phyloP scores from a whole-genome alignment of 352 stramenopile species.

The Halophytophthora polymorphica region DNA sequence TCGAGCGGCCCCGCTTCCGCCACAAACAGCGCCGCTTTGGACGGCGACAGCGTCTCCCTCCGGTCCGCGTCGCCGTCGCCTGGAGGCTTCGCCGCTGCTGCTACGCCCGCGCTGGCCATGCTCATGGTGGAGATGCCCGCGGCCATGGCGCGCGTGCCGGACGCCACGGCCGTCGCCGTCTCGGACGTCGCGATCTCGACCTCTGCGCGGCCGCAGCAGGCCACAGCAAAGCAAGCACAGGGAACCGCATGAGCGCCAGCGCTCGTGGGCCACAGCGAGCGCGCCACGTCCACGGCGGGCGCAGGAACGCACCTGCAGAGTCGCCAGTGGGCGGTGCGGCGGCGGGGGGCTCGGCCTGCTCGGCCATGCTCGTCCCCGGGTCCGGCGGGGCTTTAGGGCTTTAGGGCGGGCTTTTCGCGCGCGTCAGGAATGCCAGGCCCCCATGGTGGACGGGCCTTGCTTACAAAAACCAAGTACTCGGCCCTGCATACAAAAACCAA shows the following conservation, averaged over 20 bases:
- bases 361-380: too few species aligned
- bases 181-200: neutral
- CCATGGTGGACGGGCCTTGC: too few species aligned
- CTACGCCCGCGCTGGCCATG: neutral
- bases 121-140: neutral
- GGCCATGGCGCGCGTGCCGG: neutral
- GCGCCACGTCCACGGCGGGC: too few species aligned
- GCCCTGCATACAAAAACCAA: too few species aligned
- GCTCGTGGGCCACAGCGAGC: neutral
- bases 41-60: slow-evolving; percentile 43
- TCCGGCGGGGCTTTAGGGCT: too few species aligned
- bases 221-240: neutral
- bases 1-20: slow-evolving; percentile 8
- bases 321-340: too few species aligned
- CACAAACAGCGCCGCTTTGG: slow-evolving; percentile 33
- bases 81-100: neutral
- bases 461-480: too few species aligned
- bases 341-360: too few species aligned
- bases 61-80: slow-evolving; percentile 9
- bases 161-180: neutral
- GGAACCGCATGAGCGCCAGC: neutral
- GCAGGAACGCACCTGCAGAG: too few species aligned
- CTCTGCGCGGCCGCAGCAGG: neutral
- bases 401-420: too few species aligned
- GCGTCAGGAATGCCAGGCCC: too few species aligned